These are phyloP conservation scores for Porodaedalea pini DNA, from an alignment of 1,284 basidiomycete genomes.

Conservation along the genomic window DNA sequence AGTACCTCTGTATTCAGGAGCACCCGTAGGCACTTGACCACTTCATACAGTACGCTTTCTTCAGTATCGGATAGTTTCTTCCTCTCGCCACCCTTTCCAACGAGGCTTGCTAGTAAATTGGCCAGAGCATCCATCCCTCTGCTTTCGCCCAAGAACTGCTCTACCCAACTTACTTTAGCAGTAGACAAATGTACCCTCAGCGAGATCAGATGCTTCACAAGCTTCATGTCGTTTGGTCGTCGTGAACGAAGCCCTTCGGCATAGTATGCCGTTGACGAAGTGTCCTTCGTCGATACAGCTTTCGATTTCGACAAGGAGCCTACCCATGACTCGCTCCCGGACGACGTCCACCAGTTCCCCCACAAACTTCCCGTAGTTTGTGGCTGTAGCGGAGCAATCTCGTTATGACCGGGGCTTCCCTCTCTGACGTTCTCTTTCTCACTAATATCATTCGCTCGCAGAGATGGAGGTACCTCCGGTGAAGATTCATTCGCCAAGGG, in stretches of 20 bases:
- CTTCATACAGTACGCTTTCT: slow-evolving; percentile 65
- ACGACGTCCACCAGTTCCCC: slow-evolving; percentile 67
- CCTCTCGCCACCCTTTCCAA: slow-evolving; percentile 59
- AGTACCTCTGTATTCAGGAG: slow-evolving; percentile 80
- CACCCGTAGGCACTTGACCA: slow-evolving; percentile 77
- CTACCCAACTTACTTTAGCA: slow-evolving; percentile 74
- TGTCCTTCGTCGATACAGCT: slow-evolving; percentile 35
- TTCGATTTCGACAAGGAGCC: slow-evolving; percentile 32
- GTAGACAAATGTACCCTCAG: slow-evolving; percentile 86
- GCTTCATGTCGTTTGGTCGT: slow-evolving; percentile 52
- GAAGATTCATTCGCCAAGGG: slow-evolving; percentile 26
- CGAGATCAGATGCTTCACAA: slow-evolving; percentile 77
- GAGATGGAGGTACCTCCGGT: slow-evolving; percentile 33
- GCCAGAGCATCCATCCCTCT: slow-evolving; percentile 68
- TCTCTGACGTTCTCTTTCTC: slow-evolving; percentile 27
- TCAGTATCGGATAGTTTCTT: slow-evolving; percentile 60
- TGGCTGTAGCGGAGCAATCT: slow-evolving; percentile 44
- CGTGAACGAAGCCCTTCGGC: slow-evolving; percentile 53
- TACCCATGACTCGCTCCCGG: slow-evolving; percentile 46
- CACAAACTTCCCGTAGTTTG: slow-evolving; percentile 74
- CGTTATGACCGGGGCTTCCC: slow-evolving; percentile 20
- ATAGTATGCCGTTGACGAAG: slow-evolving; percentile 53
- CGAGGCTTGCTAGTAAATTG: slow-evolving; percentile 53
- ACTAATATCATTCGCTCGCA: slow-evolving; percentile 36
- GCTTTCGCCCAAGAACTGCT: slow-evolving; percentile 65